Base-by-base conservation (phyloP, 2,329 filamentous ascomycete species). In the Fusarium citri region DNA sequence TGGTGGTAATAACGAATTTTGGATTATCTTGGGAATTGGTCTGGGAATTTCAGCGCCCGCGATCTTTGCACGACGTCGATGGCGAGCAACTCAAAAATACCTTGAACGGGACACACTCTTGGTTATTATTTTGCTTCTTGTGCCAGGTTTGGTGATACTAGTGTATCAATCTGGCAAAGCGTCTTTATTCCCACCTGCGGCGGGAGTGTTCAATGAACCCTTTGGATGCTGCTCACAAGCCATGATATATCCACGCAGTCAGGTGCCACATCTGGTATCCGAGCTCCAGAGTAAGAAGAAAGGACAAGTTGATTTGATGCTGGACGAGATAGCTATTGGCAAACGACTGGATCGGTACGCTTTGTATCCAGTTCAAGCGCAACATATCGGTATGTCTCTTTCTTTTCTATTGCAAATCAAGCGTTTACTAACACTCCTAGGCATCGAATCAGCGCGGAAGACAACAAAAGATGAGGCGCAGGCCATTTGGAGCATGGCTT, bases 221-320 rank as follows among this genome's bases (percentile, higher is more conserved):
- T 66, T 66, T 9, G 64, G 64, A 1, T 66, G 64, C 6, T 66
- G 62, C 34, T 66, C 62, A 23, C 64, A 66, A 14, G 64, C 64
- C 11, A 66, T 66, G 64, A 20, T 66, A 3, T 66, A 51, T 8
- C 62, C 64, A 0, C 28, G 64, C 7, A 10, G 18, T 16, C 31
- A 61, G n/a, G 43, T 66, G 1, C 62, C 55, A 2, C 37, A 49
- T 11, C 9, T 66, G 10, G 12, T 66, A 8, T 40, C 43, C 9
- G 15, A 16, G 8, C 23, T 66, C 3, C 20, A 14, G 11, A 30
- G 26, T 6, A 55, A n/a, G 40, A 43, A 18, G 20, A 37, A 53
- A 11, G 64, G 62, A 3, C 64, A 66, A 18, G 51, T 66, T 15
- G 62, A 66, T 28, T 47, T 66, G 62, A 49, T 66, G n/a, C 56